Conservation (phyloP, 345 rosid species). For the Populus euphratica region DNA sequence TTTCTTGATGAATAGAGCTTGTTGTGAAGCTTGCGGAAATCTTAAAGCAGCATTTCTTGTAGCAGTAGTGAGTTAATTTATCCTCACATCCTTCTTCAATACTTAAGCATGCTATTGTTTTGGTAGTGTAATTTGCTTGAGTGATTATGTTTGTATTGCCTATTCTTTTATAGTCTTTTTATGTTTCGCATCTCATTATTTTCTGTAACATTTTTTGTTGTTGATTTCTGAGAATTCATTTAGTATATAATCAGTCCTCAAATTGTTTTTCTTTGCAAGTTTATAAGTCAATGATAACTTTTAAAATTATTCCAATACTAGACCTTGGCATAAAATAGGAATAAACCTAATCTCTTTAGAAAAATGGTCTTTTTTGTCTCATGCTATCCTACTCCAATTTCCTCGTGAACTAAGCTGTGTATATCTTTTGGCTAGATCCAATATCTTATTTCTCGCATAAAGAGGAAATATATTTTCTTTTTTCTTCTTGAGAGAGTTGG, state of each 20-base stretch:
- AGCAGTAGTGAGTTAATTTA: constrained; percentile 65
- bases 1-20: constrained; percentile 78
- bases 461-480: neutral
- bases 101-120: neutral
- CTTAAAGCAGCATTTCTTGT: constrained; percentile 95
- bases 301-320: neutral
- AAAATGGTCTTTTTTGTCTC: neutral
- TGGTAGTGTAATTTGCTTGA: neutral
- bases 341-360: neutral
- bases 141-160: neutral
- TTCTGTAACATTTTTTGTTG: neutral
- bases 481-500: neutral
- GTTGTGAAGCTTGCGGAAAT: constrained; percentile 96
- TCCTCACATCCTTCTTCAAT: neutral
- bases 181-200: neutral
- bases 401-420: neutral
- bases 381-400: neutral
- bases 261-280: neutral
- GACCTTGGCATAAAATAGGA: neutral
- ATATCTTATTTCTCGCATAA: neutral
- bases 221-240: neutral
- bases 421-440: neutral
- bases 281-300: neutral
- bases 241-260: neutral
- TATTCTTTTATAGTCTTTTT: neutral